phyloP scores from a whole-genome alignment of 768 basidiomycete species.

The Lentinula edodes region DNA sequence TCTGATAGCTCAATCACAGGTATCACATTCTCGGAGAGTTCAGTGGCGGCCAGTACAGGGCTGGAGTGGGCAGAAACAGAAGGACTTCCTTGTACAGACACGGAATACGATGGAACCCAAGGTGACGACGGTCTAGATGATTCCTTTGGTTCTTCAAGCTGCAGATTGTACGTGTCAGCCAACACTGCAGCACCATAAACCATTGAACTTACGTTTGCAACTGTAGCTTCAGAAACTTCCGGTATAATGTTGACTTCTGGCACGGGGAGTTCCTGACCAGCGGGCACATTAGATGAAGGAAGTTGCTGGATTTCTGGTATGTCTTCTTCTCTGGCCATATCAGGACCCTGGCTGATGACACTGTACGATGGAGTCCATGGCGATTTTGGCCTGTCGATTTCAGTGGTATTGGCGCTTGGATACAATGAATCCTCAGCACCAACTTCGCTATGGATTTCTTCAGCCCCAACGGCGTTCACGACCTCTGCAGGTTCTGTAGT shows the following conservation, averaged over 20 bases:
- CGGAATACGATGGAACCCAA: slow-evolving; percentile 38
- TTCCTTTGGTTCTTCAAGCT: slow-evolving; percentile 4
- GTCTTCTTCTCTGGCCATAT: slow-evolving; percentile 19
- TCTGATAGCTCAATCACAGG: not conserved
- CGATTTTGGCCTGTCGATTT: slow-evolving; percentile 40
- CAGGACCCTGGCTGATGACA: slow-evolving; percentile 39
- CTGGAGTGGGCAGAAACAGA: not conserved
- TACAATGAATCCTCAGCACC: not conserved
- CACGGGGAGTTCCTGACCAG: not conserved
- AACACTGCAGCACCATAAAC: not conserved
- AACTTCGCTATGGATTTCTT: not conserved
- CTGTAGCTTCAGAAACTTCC: not conserved
- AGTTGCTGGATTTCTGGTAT: not conserved
- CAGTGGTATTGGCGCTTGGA: slow-evolving; percentile 2
- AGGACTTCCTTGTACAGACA: slow-evolving; percentile 31
- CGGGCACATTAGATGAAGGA: not conserved
- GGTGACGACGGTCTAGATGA: slow-evolving; percentile 15
- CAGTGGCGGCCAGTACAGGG: not conserved
- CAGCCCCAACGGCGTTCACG: not conserved
- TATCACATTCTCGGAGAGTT: not conserved
- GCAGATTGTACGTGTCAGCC: not conserved
- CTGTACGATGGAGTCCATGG: slow-evolving; percentile 52
- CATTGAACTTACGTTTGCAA: not conserved
- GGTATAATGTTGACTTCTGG: not conserved
- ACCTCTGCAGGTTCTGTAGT: not conserved